Base-by-base conservation (phyloP, 495 filamentous ascomycete species). In the Tirmania nivea region DNA sequence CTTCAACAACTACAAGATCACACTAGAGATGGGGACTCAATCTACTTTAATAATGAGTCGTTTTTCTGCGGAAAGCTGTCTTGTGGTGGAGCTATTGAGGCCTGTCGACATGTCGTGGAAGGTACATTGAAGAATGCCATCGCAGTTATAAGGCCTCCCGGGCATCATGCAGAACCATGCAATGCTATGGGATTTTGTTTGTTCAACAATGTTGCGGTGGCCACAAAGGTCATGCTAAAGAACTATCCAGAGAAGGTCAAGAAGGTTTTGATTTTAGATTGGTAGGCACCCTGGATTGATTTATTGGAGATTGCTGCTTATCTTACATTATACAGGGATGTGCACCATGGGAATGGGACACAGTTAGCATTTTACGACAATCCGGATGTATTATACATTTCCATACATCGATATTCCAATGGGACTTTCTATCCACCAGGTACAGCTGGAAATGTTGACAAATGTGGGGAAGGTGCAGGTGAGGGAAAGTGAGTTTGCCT, bases 171-270 rank as follows among this genome's bases (percentile, higher is more conserved):
- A 1, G 92, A 96, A 62, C 75, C 74, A 50, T 73, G 89, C 58
- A 69, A 75, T 12, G 73, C 90, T 7, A 86, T 90, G 77, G 90
- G 90, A 0, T 97, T 97, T 63, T 97, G 90, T 66, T 69, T 96
- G 14, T 95, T 94, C 65, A 94, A 99, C 68, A 99, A 99, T 67
- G 92, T 95, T 10, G 82, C 81, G 34, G 81, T 99, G 52, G 87
- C 87, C 1, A 80, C 87, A 9, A 79, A 77, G 52, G 82, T 88
- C 49, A 92, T 86, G 58, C 86, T 88, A 63, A 65, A 68, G 31
- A 76, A 81, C 42, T 84, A 80, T 55, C 82, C 82, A 3, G 78
- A 90, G 0, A 67, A 67, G 0, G 93, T 86, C 63, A 79, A 86
- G 36, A 95, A 92, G 66, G 73, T 96, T 34, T 63, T 96, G 51